Conservation (phyloP, 768 basidiomycete species). For the Kwoniella botswanensis region DNA sequence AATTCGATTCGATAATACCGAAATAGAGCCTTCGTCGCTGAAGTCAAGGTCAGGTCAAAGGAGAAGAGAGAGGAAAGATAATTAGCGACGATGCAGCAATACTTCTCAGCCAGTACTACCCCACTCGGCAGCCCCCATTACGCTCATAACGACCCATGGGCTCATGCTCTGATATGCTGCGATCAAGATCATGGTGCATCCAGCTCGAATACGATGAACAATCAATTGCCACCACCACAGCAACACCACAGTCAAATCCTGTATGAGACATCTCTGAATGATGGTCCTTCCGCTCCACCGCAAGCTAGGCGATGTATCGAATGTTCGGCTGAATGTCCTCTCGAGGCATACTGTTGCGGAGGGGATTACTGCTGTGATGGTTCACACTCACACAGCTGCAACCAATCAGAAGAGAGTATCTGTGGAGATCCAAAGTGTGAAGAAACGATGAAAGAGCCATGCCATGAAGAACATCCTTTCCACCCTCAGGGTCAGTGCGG, state of each 20-base stretch:
- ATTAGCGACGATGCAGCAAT: constrained; percentile 6
- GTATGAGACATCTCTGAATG: constrained; percentile 1
- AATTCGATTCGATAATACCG: neutral
- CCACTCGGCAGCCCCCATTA: constrained; percentile 15
- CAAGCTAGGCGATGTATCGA: constrained; percentile 1
- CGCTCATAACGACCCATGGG: constrained; percentile 44
- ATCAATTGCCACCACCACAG: constrained; percentile 13
- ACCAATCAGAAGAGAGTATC: constrained; percentile 19
- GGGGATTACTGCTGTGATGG: constrained; percentile 27
- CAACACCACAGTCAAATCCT: neutral
- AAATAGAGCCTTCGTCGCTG: neutral
- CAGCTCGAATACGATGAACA: constrained; percentile 24
- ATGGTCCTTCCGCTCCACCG: neutral
- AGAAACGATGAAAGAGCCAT: constrained; percentile 7
- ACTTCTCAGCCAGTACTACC: neutral
- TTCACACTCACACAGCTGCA: constrained; percentile 6
- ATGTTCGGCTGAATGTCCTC: constrained; percentile 15
- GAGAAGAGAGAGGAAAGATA: neutral
- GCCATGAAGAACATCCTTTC: constrained; percentile 15
- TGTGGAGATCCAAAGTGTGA: constrained; percentile 37
- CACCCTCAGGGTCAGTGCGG: constrained; percentile 1
- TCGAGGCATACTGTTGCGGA: constrained; percentile 36
- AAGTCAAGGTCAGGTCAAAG: neutral
- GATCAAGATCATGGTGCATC: constrained; percentile 46
- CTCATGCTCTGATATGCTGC: constrained; percentile 47